phyloP scores from a whole-genome alignment of 2,329 filamentous ascomycete genomes.

The Metarhizium album region DNA sequence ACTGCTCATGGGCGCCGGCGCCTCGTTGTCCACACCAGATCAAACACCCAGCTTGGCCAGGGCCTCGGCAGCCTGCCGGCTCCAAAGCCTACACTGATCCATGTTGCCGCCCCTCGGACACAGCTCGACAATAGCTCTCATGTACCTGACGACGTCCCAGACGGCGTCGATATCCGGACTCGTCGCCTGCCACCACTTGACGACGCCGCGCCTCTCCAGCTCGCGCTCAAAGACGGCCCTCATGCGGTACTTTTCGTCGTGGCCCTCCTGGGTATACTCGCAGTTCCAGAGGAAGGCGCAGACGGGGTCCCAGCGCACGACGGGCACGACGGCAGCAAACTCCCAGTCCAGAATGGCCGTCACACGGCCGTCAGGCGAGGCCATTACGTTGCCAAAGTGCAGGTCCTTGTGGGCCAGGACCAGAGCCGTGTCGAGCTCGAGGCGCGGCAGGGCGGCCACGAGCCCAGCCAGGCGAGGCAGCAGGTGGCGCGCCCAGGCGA shows the following conservation, averaged over 20 bases:
- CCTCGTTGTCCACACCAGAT: background rate
- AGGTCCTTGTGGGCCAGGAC: conserved; percentile 26
- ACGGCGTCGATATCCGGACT: conserved; percentile 13
- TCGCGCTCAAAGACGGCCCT: conserved; percentile 14
- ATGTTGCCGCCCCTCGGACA: conserved; percentile 13
- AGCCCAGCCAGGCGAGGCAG: conserved; percentile 19
- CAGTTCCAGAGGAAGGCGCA: conserved; percentile 25
- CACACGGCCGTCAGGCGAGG: conserved; percentile 15
- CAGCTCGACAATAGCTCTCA: conserved; percentile 20
- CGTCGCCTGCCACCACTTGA: conserved; percentile 9
- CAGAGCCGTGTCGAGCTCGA: conserved; percentile 5
- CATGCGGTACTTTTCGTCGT: conserved; percentile 14
- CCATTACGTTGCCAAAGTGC: conserved; percentile 27
- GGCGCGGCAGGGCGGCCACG: conserved; percentile 7
- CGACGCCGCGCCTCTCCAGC: conserved; percentile 6
- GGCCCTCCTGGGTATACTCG: conserved; percentile 9
- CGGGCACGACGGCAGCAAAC: conserved; percentile 25
- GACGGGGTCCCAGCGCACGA: conserved; percentile 23
- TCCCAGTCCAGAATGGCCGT: conserved; percentile 27
- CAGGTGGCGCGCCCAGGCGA: conserved; percentile 16
- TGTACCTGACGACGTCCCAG: conserved; percentile 17
- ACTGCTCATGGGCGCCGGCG: too few relatives aligned
- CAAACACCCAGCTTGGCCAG: conserved; percentile 8
- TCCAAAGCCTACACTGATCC: conserved; percentile 14
- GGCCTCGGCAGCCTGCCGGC: conserved; percentile 6